Conservation (phyloP, 345 rosid genomes). For the Eucalyptus fibrosa region DNA sequence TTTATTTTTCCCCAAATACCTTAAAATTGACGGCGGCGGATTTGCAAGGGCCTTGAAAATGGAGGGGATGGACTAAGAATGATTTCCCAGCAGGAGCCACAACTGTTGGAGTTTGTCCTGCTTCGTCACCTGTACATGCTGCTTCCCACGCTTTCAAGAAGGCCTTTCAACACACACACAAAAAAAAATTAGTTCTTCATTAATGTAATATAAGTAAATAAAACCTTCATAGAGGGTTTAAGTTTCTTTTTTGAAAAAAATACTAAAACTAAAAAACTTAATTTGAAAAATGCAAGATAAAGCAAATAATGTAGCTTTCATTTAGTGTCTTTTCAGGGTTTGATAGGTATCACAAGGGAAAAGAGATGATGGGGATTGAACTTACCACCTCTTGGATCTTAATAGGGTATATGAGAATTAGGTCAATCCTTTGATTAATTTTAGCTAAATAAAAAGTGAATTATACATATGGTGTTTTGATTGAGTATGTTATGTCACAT, state of each 20-base stretch:
- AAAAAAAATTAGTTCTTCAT: neutral
- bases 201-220: neutral
- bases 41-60: constrained; percentile 27
- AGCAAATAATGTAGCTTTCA: neutral
- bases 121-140: neutral
- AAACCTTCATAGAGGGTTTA: too few relatives aligned
- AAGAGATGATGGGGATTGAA: neutral
- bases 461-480: neutral
- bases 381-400: neutral
- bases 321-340: neutral
- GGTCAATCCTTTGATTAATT: neutral
- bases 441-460: neutral
- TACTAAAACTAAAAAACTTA: too few relatives aligned
- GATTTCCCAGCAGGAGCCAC: constrained; percentile 7
- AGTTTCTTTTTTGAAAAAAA: neutral
- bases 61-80: constrained; percentile 20
- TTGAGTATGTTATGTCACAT: too few relatives aligned
- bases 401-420: too few relatives aligned
- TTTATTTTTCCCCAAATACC: neutral
- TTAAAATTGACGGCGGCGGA: constrained; percentile 4
- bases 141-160: constrained; percentile 22
- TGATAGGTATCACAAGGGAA: neutral
- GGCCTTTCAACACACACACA: constrained; percentile 4
- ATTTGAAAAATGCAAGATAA: neutral
- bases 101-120: neutral